Evolutionary conservation across 768 basidiomycete species (phyloP), one percentile per base, ranked within the genome.

Genomic region (Cubamyces lactineus): DNA sequence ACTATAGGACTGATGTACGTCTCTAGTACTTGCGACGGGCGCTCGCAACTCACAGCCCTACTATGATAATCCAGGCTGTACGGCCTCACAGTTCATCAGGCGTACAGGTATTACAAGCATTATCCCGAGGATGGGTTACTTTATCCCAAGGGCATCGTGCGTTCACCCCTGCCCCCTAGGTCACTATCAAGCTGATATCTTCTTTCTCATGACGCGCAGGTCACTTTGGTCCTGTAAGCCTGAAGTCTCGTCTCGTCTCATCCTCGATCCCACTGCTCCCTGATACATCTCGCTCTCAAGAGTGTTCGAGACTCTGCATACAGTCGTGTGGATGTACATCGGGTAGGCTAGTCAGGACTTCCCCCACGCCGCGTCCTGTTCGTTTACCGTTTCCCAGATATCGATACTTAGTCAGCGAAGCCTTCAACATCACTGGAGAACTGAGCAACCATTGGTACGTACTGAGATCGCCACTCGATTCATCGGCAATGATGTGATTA

Each of bases 381-480:
- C 1, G 16, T 23, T 39, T 2, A 47, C n/a, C 30, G 26, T 15
- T 4, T 11, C 0, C 7, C 15, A 57, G 56, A 9, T 57, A 48
- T 21, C 56, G 49, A 9, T 57, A 57, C 17, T 5, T n/a, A 2
- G 24, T 57, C 34, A 40, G 26, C 23, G 56, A 57, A 38, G 46
- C 56, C 23, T 49, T 57, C 47, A 41, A 57, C 26, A 3, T 57
- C 3, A 23, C 45, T 0, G 47, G 38, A 5, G 23, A 30, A 2
- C 47, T 49, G 6, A 21, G 12, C 5, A 9, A 21, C n/a, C 56
- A 57, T 24, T 57, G 56, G 56, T 57, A 26, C 30, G 42, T 15
- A 13, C 3, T 28, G 4, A 30, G 8, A n/a, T n/a, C n/a, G n/a
- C n/a, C n/a, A 7, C 9, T 7, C 23, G 23, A 24, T 17, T 5